A percentile compares a stretch with the other conserved stretches of the same genome.
Conservation (phyloP, 2,329 filamentous ascomycete genomes). For the Dactylellina drechsleri region DNA sequence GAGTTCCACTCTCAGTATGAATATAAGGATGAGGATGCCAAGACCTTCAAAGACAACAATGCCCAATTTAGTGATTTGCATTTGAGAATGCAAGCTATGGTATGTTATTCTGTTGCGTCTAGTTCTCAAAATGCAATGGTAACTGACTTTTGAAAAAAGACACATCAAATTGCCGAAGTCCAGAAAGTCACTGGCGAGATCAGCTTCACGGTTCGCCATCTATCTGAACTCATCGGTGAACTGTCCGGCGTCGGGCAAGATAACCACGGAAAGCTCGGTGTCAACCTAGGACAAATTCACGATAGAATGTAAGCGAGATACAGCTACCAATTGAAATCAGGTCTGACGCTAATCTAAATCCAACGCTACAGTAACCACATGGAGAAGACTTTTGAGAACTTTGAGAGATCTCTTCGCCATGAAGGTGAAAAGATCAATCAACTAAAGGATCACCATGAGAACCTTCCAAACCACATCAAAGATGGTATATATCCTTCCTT, state of each 20-base stretch:
- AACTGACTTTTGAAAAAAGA: slow-evolving; percentile 59
- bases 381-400: slow-evolving; percentile 29
- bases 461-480: slow-evolving; percentile 38
- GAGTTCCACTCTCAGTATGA: slow-evolving; percentile 60
- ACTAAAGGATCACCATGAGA: slow-evolving; percentile 48
- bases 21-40: slow-evolving; percentile 64
- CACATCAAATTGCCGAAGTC: slow-evolving; percentile 54
- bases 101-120: slow-evolving; percentile 65
- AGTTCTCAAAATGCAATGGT: slow-evolving; percentile 67
- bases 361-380: slow-evolving; percentile 21
- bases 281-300: slow-evolving; percentile 27
- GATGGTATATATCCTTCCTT: slow-evolving; percentile 22
- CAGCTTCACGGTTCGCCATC: slow-evolving; percentile 15
- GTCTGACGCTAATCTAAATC: slow-evolving; percentile 1
- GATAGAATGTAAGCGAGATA: slow-evolving; percentile 25
- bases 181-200: slow-evolving; percentile 47
- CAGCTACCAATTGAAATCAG: background rate
- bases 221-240: slow-evolving; percentile 12
- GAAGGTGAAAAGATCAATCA: slow-evolving; percentile 38
- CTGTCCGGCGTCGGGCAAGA: slow-evolving; percentile 10
- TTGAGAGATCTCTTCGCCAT: slow-evolving; percentile 45
- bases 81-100: slow-evolving; percentile 78
- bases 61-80: slow-evolving; percentile 85
- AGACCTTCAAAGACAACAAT: slow-evolving; percentile 62
- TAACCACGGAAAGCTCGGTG: background rate